These are phyloP conservation scores for Stentor coeruleus DNA, from an alignment of 73 alveolate species.

Conservation along the genomic window DNA sequence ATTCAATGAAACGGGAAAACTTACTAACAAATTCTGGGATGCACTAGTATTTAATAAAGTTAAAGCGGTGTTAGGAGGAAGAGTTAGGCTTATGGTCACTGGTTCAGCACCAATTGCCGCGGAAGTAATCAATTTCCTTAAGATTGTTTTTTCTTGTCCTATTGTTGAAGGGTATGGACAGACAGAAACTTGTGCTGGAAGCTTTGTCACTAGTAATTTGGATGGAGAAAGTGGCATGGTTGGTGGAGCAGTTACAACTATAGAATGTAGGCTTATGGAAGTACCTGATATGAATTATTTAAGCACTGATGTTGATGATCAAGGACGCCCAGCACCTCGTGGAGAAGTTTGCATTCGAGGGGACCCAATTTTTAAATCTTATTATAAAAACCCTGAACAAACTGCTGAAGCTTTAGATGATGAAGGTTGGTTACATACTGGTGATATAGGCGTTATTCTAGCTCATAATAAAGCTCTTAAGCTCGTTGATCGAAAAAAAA, in stretches of 20 bases:
- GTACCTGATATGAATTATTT: constrained; percentile 81
- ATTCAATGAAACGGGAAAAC: constrained; percentile 42
- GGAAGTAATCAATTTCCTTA: constrained; percentile 66
- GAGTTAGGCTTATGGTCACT: constrained; percentile 67
- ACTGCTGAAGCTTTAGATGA: constrained; percentile 72
- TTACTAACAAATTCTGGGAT: constrained; percentile 74
- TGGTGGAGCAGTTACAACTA: constrained; percentile 68
- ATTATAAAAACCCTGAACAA: constrained; percentile 68
- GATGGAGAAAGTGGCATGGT: constrained; percentile 76
- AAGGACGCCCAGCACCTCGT: constrained; percentile 77
- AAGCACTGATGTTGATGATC: constrained; percentile 57
- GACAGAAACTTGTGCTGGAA: constrained; percentile 89
- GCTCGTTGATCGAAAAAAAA: constrained; percentile 87
- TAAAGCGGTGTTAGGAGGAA: constrained; percentile 82
- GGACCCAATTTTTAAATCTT: constrained; percentile 63
- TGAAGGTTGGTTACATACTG: constrained; percentile 96
- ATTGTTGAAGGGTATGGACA: constrained; percentile 90
- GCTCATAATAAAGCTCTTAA: constrained; percentile 58
- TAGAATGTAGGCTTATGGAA: constrained; percentile 70
- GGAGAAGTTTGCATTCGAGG: constrained; percentile 93
- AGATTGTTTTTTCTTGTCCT: constrained; percentile 66
- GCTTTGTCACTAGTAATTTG: constrained; percentile 40
- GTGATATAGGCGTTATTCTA: constrained; percentile 82
- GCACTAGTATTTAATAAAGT: constrained; percentile 66
- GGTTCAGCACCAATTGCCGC: constrained; percentile 91